A percentile compares a stretch with the other conserved stretches of the same genome.
Conservation (phyloP, 352 stramenopile genomes). For the Globisporangium mamillatum region DNA sequence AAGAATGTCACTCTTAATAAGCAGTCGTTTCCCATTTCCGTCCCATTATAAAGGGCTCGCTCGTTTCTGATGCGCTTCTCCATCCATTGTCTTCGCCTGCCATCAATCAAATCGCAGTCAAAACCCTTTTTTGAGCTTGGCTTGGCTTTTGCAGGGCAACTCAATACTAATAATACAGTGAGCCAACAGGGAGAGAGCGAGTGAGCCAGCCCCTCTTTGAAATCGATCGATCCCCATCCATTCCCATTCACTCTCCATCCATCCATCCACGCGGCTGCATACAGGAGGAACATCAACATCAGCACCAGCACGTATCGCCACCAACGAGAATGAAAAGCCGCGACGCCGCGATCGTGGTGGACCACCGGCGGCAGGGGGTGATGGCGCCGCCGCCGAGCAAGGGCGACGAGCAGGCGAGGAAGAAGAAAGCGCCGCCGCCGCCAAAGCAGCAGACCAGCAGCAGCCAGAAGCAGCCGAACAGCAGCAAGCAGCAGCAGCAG, state of each 20-base stretch:
- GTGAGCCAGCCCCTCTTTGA: neutral
- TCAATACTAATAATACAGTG: neutral
- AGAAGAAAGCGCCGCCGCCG: constrained; percentile 29
- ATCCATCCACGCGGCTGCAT: neutral
- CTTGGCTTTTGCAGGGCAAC: too few relatives aligned
- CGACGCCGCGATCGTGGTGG: constrained; percentile 38
- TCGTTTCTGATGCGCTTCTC: constrained; percentile 17
- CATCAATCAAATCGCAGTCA: neutral
- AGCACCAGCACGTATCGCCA: neutral
- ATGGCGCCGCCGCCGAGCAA: constrained; percentile 20
- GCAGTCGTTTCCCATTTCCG: too few relatives aligned
- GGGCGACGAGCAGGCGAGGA: constrained; percentile 26
- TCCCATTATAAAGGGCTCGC: too few relatives aligned
- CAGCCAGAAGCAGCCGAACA: constrained; percentile 13
- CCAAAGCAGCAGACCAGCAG: constrained; percentile 7
- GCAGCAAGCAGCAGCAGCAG: constrained; percentile 8
- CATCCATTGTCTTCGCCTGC: constrained; percentile 9
- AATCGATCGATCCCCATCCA: constrained; percentile 1
- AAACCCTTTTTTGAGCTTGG: too few relatives aligned
- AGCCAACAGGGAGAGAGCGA: constrained; percentile 8
- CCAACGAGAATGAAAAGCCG: constrained; percentile 31
- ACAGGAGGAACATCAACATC: neutral
- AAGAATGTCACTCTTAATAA: too few relatives aligned
- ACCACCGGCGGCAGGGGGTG: constrained; percentile 33
- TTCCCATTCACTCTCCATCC: constrained; percentile 4